Conservation (phyloP, 129 eudicot genomes). For the Saposhnikovia divaricata region DNA sequence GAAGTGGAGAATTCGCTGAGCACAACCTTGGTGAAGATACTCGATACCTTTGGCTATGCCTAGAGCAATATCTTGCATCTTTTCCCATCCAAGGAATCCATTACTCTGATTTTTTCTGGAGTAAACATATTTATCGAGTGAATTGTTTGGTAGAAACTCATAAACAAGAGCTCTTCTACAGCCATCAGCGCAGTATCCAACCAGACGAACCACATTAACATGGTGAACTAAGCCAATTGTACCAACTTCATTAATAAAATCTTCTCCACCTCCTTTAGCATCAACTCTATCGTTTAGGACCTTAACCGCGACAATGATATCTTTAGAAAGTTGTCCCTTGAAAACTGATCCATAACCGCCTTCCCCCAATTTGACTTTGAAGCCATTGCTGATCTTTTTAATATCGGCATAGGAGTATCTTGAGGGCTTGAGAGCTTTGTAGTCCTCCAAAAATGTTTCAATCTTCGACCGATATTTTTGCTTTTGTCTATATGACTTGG, state of each 20-base stretch:
- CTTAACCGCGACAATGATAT: conserved; percentile 3
- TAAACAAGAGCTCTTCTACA: neutral
- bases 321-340: conserved; percentile 10
- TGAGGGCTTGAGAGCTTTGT: conserved; percentile 10
- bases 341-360: conserved; percentile 13
- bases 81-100: neutral
- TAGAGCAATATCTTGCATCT: neutral
- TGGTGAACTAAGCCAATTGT: conserved; percentile 4
- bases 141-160: conserved; percentile 3
- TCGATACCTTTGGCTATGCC: neutral
- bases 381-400: neutral
- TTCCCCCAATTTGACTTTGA: conserved; percentile 7
- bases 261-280: conserved; percentile 1
- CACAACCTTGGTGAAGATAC: conserved; percentile 6
- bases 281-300: neutral
- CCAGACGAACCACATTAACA: conserved; percentile 1
- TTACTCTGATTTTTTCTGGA: neutral
- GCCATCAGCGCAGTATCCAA: conserved; percentile 5
- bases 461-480: neutral
- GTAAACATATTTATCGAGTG: neutral
- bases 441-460: conserved; percentile 12
- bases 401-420: conserved; percentile 13
- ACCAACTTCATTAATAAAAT: conserved; percentile 1
- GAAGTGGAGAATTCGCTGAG: neutral
- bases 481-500: neutral